Percentiles rank a stretch among this genome's conserved stretches.
Evolutionary conservation across 257 asterid species (phyloP).

Genomic region (Nicotiana paniculata): DNA sequence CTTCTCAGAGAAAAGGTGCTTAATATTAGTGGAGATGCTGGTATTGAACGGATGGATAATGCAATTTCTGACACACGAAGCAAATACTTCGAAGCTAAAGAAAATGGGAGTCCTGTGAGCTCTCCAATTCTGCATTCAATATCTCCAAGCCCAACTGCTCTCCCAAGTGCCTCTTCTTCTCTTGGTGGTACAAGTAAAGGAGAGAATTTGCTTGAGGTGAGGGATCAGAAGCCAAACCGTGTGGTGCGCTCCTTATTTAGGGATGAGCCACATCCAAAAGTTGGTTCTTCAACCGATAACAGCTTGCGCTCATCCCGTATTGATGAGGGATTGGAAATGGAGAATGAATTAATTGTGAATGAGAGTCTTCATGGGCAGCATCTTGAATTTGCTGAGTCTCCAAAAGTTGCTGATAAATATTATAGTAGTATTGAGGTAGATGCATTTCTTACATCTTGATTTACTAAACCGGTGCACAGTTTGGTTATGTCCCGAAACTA

Average conservation of each 20-base stretch:
- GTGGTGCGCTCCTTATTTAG: conserved; percentile 63
- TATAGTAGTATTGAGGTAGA: conserved; percentile 44
- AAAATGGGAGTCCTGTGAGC: conserved; percentile 37
- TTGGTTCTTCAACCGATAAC: conserved; percentile 24
- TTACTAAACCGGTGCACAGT: background rate
- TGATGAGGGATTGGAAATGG: conserved; percentile 45
- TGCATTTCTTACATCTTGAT: background rate
- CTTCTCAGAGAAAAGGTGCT: conserved; percentile 78
- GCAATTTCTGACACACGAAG: conserved; percentile 55
- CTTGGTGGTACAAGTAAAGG: conserved; percentile 29
- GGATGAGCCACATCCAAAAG: conserved; percentile 28
- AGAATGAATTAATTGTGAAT: conserved; percentile 74
- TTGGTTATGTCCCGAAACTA: background rate
- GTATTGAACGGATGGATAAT: conserved; percentile 70
- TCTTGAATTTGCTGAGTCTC: conserved; percentile 34
- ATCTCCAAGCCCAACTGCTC: conserved; percentile 30
- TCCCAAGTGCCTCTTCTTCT: conserved; percentile 25
- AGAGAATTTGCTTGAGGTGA: conserved; percentile 15
- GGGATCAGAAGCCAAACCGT: conserved; percentile 33
- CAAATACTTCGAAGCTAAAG: conserved; percentile 52
- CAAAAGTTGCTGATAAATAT: conserved; percentile 24
- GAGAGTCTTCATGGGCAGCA: conserved; percentile 78
- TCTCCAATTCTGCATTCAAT: conserved; percentile 32
- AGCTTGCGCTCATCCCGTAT: conserved; percentile 10
- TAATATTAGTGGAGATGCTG: conserved; percentile 80